Evolutionary conservation across 169 alveolate species (phyloP).

Genomic region (Plasmodium relictum): DNA sequence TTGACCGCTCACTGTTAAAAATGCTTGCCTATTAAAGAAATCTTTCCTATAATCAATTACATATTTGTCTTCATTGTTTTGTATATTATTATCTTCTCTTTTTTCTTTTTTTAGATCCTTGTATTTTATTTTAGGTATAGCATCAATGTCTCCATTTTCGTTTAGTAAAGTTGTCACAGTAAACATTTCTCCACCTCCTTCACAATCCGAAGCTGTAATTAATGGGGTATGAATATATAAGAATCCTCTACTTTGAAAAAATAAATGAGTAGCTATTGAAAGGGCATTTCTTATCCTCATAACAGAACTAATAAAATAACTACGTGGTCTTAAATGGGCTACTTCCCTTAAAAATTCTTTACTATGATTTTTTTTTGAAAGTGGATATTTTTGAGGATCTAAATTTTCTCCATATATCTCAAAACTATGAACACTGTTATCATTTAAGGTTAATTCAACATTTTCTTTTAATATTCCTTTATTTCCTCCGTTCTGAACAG

Average conservation of each 20-base stretch:
- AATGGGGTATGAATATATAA: conserved; percentile 98
- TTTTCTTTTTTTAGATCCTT: conserved; percentile 29
- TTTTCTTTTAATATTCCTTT: conserved; percentile 78
- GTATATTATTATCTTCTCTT: conserved; percentile 17
- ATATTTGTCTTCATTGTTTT: conserved; percentile 44
- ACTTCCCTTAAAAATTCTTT: conserved; percentile 95
- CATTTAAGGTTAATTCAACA: conserved; percentile 79
- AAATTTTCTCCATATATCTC: conserved; percentile 89
- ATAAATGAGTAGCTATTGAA: conserved; percentile 96
- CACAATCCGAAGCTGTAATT: conserved; percentile 99
- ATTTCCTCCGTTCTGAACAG: conserved; percentile 90
- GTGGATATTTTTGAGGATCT: conserved; percentile 95
- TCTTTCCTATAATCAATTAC: conserved; percentile 92
- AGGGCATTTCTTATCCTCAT: conserved; percentile 95
- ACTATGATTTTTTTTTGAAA: conserved; percentile 95
- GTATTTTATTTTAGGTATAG: conserved; percentile 58
- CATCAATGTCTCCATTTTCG: conserved; percentile 79
- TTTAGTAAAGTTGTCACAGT: conserved; percentile 95
- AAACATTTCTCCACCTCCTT: conserved; percentile 99
- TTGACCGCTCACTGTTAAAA: conserved; percentile 98
- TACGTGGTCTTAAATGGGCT: conserved; percentile 98
- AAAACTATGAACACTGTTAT: conserved; percentile 74
- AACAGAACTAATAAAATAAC: conserved; percentile 95
- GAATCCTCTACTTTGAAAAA: conserved; percentile 96
- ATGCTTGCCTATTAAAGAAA: conserved; percentile 96